Evolutionary conservation across 352 stramenopile genomes (phyloP).

Genomic region (Pelagophyceae sp.): DNA sequence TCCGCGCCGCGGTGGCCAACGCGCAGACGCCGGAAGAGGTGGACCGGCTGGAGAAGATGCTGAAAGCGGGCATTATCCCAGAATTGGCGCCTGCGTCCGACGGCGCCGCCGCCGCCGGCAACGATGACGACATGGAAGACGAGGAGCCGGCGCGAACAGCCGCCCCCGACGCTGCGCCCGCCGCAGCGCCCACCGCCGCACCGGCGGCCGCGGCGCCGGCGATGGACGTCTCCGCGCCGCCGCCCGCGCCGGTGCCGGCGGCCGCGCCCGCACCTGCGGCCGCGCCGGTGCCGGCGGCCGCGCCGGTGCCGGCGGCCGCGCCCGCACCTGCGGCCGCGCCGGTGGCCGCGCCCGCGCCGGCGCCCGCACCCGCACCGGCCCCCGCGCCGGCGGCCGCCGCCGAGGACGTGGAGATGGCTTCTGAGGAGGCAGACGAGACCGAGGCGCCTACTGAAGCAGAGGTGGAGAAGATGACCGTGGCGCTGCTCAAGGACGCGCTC

Average conservation of each 20-base stretch:
- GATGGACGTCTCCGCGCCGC: not conserved
- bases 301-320: not conserved
- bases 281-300: not conserved
- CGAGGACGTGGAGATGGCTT: not conserved
- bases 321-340: not conserved
- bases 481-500: conserved; percentile 31
- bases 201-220: not conserved
- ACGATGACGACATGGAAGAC: no score
- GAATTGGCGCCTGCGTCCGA: no score
- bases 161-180: not conserved
- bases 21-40: conserved; percentile 37
- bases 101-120: not conserved
- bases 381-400: not conserved
- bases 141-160: no score
- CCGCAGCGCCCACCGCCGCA: not conserved
- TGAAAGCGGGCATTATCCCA: conserved; percentile 25
- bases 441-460: not conserved
- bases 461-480: conserved; percentile 34
- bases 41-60: conserved; percentile 31
- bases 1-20: conserved; percentile 29
- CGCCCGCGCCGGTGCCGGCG: not conserved
- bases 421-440: not conserved
- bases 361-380: not conserved
- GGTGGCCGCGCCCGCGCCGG: not conserved
- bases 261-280: not conserved